Evolutionary conservation across 1,139 yeast genomes (phyloP).

Genomic region (Candida labiduridarum): DNA sequence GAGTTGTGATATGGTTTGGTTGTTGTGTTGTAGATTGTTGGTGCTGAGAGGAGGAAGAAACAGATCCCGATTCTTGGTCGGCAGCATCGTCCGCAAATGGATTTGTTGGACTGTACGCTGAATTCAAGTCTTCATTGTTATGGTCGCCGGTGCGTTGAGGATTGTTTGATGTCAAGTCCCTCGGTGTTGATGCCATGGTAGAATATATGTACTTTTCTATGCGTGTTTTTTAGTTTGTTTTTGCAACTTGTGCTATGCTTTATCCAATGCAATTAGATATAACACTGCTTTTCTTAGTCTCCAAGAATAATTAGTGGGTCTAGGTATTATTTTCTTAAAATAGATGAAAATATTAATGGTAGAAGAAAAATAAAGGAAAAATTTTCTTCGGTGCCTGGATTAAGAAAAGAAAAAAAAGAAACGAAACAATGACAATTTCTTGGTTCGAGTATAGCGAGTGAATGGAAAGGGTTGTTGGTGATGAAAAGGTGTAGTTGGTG

Average conservation of each 20-base stretch:
- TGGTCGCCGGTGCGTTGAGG: conserved; percentile 22
- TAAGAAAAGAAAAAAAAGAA: neutral
- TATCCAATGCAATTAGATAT: neutral
- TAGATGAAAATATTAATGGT: no score
- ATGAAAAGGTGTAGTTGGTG: neutral
- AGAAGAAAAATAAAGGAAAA: neutral
- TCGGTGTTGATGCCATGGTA: conserved; percentile 21
- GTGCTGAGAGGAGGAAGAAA: conserved; percentile 6
- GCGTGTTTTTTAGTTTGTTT: neutral
- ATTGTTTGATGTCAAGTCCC: conserved; percentile 38
- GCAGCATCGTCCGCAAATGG: conserved; percentile 29
- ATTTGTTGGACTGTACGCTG: conserved; percentile 19
- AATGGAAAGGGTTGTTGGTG: neutral
- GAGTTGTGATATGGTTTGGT: neutral
- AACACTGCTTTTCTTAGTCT: neutral
- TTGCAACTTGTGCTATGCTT: neutral
- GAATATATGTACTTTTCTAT: neutral
- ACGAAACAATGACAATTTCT: neutral
- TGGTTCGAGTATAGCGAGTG: neutral
- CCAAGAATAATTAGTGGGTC: neutral
- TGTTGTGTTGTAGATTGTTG: conserved; percentile 6
- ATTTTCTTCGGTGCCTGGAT: conserved; percentile 1
- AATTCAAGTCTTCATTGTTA: conserved; percentile 19
- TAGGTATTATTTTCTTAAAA: no score
- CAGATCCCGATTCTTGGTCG: conserved; percentile 19